A percentile compares a stretch with the other conserved stretches of the same genome.
phyloP scores from a whole-genome alignment of 495 filamentous ascomycete species.

The Barbatosphaeria neglecta region DNA sequence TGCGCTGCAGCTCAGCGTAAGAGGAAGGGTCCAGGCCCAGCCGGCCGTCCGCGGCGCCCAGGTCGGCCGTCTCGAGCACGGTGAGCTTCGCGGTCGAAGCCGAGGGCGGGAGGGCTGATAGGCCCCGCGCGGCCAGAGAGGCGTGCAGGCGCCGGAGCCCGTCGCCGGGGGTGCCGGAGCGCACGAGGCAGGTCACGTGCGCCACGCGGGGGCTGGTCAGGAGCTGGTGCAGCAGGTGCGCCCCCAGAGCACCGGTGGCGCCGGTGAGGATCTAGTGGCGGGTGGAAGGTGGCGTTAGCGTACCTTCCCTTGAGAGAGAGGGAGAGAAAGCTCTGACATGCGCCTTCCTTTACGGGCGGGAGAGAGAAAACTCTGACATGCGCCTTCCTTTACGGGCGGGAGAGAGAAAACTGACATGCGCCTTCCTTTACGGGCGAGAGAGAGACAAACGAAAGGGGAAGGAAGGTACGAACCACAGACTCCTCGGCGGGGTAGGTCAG shows the following conservation, averaged over 20 bases:
- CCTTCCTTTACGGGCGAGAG: too few relatives aligned
- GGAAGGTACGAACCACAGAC: conserved; percentile 26
- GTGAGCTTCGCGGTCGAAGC: conserved; percentile 11
- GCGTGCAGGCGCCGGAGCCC: conserved; percentile 17
- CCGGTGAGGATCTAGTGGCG: conserved; percentile 49
- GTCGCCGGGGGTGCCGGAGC: conserved; percentile 24
- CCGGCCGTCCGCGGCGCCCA: conserved; percentile 28
- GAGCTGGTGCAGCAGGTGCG: conserved; percentile 39
- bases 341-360: too few relatives aligned
- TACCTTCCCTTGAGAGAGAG: background rate
- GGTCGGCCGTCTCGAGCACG: conserved; percentile 17
- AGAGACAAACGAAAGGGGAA: too few relatives aligned
- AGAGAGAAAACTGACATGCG: too few relatives aligned
- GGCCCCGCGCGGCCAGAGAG: conserved; percentile 21
- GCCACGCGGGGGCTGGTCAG: conserved; percentile 29
- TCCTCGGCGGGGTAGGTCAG: conserved; percentile 14
- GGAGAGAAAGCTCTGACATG: too few relatives aligned
- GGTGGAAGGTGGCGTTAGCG: background rate
- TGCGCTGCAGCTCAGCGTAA: conserved; percentile 24
- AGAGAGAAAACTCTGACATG: too few relatives aligned
- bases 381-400: too few relatives aligned
- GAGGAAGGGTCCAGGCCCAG: too few relatives aligned
- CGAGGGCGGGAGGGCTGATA: conserved; percentile 9
- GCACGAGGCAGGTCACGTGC: conserved; percentile 42
- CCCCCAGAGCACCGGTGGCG: conserved; percentile 47